These are phyloP conservation scores for Spergularia marina DNA, from an alignment of 148 eudicot genomes.

Conservation along the genomic window DNA sequence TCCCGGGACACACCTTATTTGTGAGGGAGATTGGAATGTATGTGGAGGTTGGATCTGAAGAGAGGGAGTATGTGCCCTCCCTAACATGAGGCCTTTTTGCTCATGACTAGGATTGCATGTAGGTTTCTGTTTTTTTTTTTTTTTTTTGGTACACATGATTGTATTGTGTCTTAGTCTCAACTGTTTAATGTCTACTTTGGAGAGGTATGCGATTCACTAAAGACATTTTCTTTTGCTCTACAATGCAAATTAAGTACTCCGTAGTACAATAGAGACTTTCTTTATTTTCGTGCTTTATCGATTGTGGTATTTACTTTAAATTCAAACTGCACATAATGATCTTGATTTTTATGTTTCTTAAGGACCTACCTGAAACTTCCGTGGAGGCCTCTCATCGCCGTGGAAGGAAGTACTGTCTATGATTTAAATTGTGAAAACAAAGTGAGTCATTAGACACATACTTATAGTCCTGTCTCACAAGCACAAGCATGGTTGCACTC, in stretches of 20 bases:
- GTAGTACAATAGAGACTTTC: neutral
- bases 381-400: conserved; percentile 77
- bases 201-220: too few relatives aligned
- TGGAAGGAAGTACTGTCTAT: conserved; percentile 78
- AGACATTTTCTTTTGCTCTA: neutral
- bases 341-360: conserved; percentile 22
- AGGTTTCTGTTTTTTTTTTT: too few relatives aligned
- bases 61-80: too few relatives aligned
- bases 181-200: too few relatives aligned
- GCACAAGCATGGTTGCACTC: neutral
- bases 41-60: too few relatives aligned
- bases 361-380: conserved; percentile 96
- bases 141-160: too few relatives aligned
- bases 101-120: too few relatives aligned
- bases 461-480: neutral
- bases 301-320: neutral
- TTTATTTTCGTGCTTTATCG: neutral
- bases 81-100: too few relatives aligned
- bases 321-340: neutral
- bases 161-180: too few relatives aligned
- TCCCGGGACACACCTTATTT: too few relatives aligned
- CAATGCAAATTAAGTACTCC: neutral
- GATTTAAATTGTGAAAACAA: conserved; percentile 52
- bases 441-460: conserved; percentile 35
- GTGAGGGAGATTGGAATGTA: too few relatives aligned